Evolutionary conservation across 2,329 filamentous ascomycete species (phyloP).

Genomic region (Exophiala sp.): DNA sequence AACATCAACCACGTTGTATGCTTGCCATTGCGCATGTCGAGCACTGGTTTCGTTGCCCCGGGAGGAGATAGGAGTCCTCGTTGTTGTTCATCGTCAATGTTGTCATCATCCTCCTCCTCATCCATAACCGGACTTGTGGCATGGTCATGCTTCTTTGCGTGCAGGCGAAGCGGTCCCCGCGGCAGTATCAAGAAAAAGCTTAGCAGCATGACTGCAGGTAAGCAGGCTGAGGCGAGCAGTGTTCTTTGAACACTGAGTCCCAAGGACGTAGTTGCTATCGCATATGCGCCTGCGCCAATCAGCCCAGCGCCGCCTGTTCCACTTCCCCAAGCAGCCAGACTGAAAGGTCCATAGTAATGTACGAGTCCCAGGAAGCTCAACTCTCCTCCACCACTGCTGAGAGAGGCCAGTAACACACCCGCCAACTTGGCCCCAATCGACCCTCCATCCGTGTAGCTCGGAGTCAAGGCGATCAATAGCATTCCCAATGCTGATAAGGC

Average conservation of each 20-base stretch:
- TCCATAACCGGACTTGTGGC: slow-evolving; percentile 36
- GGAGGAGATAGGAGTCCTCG: slow-evolving; percentile 32
- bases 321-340: slow-evolving; percentile 85
- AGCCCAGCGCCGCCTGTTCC: slow-evolving; percentile 88
- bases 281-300: slow-evolving; percentile 82
- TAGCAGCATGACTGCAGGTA: slow-evolving; percentile 75
- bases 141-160: slow-evolving; percentile 43
- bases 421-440: slow-evolving; percentile 72
- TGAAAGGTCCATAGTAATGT: slow-evolving; percentile 86
- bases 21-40: slow-evolving; percentile 2
- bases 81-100: slow-evolving; percentile 29
- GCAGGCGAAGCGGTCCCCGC: slow-evolving; percentile 55
- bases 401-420: slow-evolving; percentile 78
- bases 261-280: slow-evolving; percentile 76
- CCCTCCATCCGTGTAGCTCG: slow-evolving; percentile 52
- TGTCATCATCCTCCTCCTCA: slow-evolving; percentile 37
- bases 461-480: slow-evolving; percentile 81
- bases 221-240: slow-evolving; percentile 70
- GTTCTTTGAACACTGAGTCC: slow-evolving; percentile 70
- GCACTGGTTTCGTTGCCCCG: slow-evolving; percentile 17
- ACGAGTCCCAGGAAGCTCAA: slow-evolving; percentile 87
- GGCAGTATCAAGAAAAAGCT: slow-evolving; percentile 85
- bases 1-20: slow-evolving; percentile 38
- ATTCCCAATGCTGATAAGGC: slow-evolving; percentile 76
- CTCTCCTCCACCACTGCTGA: slow-evolving; percentile 84